Percentiles rank a stretch among this genome's conserved stretches.
These are phyloP conservation scores for Candida ficus DNA, from an alignment of 805 yeast species.

Conservation along the genomic window DNA sequence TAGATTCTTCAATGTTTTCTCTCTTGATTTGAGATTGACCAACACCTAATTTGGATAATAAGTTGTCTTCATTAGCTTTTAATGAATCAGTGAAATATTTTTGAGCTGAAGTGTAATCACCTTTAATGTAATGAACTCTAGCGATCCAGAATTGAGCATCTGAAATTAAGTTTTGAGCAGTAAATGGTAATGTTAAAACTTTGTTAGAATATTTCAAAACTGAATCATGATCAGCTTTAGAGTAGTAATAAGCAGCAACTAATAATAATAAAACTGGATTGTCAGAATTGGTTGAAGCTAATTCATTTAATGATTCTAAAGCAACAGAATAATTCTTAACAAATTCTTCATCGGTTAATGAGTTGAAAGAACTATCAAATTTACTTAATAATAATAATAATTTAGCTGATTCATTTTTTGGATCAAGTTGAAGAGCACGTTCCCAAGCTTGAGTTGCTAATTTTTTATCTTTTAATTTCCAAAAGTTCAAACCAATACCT, in stretches of 20 bases:
- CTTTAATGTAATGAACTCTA: slow-evolving; percentile 57
- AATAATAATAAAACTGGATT: slow-evolving; percentile 62
- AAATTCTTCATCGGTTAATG: slow-evolving; percentile 56
- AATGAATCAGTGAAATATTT: slow-evolving; percentile 67
- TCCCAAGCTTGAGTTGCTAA: slow-evolving; percentile 83
- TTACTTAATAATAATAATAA: slow-evolving; percentile 62
- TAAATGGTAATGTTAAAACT: slow-evolving; percentile 36
- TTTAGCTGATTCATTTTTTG: slow-evolving; percentile 53
- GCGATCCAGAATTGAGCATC: slow-evolving; percentile 85
- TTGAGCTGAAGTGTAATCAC: slow-evolving; percentile 67
- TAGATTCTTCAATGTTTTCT: slow-evolving; percentile 75
- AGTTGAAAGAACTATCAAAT: slow-evolving; percentile 58
- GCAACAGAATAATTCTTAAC: slow-evolving; percentile 53
- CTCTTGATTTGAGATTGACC: slow-evolving; percentile 81
- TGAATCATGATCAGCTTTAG: slow-evolving; percentile 53
- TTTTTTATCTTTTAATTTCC: slow-evolving; percentile 75
- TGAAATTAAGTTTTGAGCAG: slow-evolving; percentile 40
- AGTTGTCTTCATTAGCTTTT: slow-evolving; percentile 56
- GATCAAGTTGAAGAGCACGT: slow-evolving; percentile 65
- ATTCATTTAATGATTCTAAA: slow-evolving; percentile 36
- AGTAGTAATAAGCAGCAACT: slow-evolving; percentile 65
- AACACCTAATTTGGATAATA: slow-evolving; percentile 72
- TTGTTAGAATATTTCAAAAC: slow-evolving; percentile 54
- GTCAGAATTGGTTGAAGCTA: slow-evolving; percentile 35
- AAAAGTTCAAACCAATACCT: slow-evolving; percentile 91